Conservation (phyloP, 2,329 filamentous ascomycete species). For the Tricladium varicosporioides region DNA sequence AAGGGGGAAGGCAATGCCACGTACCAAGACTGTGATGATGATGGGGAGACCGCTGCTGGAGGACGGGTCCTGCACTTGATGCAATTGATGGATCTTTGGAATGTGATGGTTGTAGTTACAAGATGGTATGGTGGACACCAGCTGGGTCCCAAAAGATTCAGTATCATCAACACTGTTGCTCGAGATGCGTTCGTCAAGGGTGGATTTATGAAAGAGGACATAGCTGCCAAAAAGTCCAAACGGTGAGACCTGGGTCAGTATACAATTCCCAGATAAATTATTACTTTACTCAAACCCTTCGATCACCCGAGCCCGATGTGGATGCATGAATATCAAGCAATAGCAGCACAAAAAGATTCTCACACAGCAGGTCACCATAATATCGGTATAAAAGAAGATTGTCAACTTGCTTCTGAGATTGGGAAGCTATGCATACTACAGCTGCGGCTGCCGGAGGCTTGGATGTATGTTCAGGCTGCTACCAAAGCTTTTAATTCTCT, state of each 20-base stretch:
- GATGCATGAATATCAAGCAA: no score
- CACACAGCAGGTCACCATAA: no score
- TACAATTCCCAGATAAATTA: no score
- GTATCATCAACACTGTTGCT: conserved; percentile 83
- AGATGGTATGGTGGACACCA: conserved; percentile 94
- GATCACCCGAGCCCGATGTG: no score
- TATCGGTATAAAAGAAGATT: no score
- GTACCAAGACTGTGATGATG: conserved; percentile 92
- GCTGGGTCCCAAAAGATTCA: conserved; percentile 84
- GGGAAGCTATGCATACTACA: no score
- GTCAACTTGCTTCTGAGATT: no score
- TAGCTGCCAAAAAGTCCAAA: conserved; percentile 40
- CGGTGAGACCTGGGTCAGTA: conserved; percentile 14
- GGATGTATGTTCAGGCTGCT: conserved; percentile 45
- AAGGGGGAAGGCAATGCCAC: conserved; percentile 50
- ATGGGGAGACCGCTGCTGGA: conserved; percentile 91
- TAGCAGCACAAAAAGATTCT: no score
- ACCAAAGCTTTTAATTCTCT: conserved; percentile 42
- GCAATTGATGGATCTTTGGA: conserved; percentile 93
- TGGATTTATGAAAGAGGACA: conserved; percentile 60
- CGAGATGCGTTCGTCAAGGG: conserved; percentile 80
- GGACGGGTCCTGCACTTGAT: conserved; percentile 82
- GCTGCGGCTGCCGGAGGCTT: conserved; percentile 22
- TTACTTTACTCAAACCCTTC: no score
- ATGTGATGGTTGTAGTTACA: conserved; percentile 88